These are phyloP conservation scores for Aspergillus nomiae DNA, from an alignment of 2,329 filamentous ascomycete species.

Conservation along the genomic window DNA sequence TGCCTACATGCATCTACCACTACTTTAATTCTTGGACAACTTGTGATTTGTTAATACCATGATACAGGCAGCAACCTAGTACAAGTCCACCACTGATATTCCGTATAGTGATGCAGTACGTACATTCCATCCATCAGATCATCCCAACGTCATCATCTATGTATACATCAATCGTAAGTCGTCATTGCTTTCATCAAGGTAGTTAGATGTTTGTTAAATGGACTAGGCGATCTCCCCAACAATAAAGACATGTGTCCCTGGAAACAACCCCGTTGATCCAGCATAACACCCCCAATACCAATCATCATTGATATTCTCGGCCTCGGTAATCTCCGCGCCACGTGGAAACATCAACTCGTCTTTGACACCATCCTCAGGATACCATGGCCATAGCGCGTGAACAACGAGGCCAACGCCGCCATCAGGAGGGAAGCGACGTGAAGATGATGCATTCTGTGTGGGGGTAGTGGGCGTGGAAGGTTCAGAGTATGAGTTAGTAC, in stretches of 20 bases:
- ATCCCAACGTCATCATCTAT: conserved; percentile 1
- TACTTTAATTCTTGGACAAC: not conserved
- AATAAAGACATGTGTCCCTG: conserved; percentile 70
- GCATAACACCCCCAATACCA: conserved; percentile 90
- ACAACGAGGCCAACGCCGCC: conserved; percentile 69
- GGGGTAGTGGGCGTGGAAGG: conserved; percentile 62
- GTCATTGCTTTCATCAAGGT: not conserved
- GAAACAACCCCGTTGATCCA: conserved; percentile 77
- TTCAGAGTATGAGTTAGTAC: conserved; percentile 7
- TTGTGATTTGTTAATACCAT: not conserved
- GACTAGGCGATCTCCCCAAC: conserved; percentile 38
- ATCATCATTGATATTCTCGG: conserved; percentile 84
- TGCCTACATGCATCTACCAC: not conserved
- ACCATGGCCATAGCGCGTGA: conserved; percentile 75
- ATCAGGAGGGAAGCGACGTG: conserved; percentile 66
- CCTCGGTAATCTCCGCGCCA: conserved; percentile 78
- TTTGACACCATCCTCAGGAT: conserved; percentile 56
- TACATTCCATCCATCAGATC: not conserved
- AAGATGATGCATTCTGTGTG: conserved; percentile 2
- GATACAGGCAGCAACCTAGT: not conserved
- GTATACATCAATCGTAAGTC: conserved; percentile 2
- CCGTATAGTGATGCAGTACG: not conserved
- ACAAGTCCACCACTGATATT: not conserved
- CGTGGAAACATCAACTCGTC: conserved; percentile 85
- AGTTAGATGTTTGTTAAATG: not conserved